Evolutionary conservation across 1,139 yeast species (phyloP), one percentile per base, ranked within the genome.

Genomic region (Candida glucosophila): DNA sequence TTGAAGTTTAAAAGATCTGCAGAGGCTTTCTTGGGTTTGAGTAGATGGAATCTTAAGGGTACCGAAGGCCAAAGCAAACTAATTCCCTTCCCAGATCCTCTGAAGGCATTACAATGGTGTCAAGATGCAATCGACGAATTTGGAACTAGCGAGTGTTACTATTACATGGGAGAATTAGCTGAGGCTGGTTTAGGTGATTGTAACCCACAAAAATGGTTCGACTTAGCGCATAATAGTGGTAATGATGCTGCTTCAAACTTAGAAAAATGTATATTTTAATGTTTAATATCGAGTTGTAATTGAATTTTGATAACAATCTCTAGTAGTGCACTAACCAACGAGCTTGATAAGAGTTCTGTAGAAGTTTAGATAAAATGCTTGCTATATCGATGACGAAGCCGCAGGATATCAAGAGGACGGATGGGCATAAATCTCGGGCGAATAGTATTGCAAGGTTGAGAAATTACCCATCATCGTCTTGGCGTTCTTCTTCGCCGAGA

Each of bases 31-130:
- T 61, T 88, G 44, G 95, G 95, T 1, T 62, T 90, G 30, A 73
- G 86, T 33, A 88, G 96, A 23, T 90, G 98, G 97, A 82, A 80
- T 44, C 61, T 90, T 36, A 75, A 83, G 1, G 97, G 97, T 2
- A 74, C 81, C 4, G 68, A 73, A 8, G 83, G 80, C 0, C 58
- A 37, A 14, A 52, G 57, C 29, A 58, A 55, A 34, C 55, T 58
- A 29, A 55, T 85, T 15, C 68, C 92, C 22, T 58, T 62, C 21
- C 78, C 82, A 19, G 73, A 75, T 41, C 90, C 82, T 28, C 76
- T 75, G 23, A 66, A 81, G 48, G 95, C 96, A 0, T 77, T 80
- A 32, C 58, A 79, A 36, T 90, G 97, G 97, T 92, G 95, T 19
- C 73, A 83, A 28, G 68, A 82, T 34, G 88, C 95, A 1, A 77